phyloP scores from a whole-genome alignment of 768 basidiomycete genomes.

The Pleurotus platypus region DNA sequence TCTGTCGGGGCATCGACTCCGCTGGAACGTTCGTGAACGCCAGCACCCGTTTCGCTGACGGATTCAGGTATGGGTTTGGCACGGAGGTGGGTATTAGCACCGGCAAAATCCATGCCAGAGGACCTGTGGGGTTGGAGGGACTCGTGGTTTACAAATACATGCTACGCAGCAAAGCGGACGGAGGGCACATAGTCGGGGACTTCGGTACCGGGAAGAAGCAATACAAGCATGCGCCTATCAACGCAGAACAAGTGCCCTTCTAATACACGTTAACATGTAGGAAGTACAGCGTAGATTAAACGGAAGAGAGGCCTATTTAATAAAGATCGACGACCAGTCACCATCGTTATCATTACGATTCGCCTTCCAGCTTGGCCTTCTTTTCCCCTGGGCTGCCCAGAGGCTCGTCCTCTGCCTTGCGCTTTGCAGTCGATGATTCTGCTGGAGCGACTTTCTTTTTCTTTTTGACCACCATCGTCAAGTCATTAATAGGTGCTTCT shows the following conservation, averaged over 20 bases:
- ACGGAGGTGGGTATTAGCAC: slow-evolving; percentile 98
- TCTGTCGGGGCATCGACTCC: slow-evolving; percentile 87
- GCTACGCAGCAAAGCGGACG: slow-evolving; percentile 67
- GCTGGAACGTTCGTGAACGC: slow-evolving; percentile 95
- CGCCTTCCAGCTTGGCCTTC: slow-evolving; percentile 56
- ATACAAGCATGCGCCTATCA: slow-evolving; percentile 63
- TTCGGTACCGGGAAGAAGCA: slow-evolving; percentile 75
- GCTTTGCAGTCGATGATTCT: slow-evolving; percentile 43
- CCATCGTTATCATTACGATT: slow-evolving; percentile 15
- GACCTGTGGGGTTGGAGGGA: slow-evolving; percentile 93
- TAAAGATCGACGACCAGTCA: neutral
- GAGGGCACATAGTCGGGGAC: slow-evolving; percentile 84
- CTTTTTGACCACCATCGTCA: slow-evolving; percentile 90
- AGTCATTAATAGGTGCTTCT: slow-evolving; percentile 63
- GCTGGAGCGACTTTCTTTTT: slow-evolving; percentile 56
- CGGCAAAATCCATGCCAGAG: slow-evolving; percentile 92
- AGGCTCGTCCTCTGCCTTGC: slow-evolving; percentile 66
- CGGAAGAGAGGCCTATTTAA: no score
- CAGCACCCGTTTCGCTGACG: slow-evolving; percentile 94
- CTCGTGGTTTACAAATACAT: slow-evolving; percentile 97
- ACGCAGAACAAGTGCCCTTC: slow-evolving; percentile 44
- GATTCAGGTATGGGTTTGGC: slow-evolving; percentile 94
- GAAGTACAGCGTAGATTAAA: neutral
- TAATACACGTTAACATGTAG: slow-evolving; percentile 13
- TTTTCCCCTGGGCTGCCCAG: slow-evolving; percentile 53